Evolutionary conservation across 2,329 filamentous ascomycete genomes (phyloP).

Genomic region (Aspergillus ochraceoroseus): DNA sequence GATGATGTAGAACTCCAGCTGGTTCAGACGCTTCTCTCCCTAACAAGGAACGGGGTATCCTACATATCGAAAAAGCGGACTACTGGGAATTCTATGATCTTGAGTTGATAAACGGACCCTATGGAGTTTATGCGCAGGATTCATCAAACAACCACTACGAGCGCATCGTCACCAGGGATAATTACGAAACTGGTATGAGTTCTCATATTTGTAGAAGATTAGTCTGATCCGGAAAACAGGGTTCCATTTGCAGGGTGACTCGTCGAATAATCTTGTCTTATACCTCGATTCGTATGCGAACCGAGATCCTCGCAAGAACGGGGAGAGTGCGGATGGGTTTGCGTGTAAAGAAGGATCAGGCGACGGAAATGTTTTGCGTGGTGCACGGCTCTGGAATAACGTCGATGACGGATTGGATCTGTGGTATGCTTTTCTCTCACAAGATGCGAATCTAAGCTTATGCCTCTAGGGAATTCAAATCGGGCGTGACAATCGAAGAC

Average conservation of each 20-base stretch:
- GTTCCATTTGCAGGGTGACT: slow-evolving; percentile 16
- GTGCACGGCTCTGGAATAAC: slow-evolving; percentile 19
- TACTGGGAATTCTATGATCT: slow-evolving; percentile 21
- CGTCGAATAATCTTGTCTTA: slow-evolving; percentile 16
- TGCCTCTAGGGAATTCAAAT: slow-evolving; percentile 19
- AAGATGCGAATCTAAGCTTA: neutral
- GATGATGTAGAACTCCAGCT: slow-evolving; percentile 16
- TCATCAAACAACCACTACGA: slow-evolving; percentile 21
- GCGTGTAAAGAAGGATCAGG: slow-evolving; percentile 20
- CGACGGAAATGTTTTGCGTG: slow-evolving; percentile 16
- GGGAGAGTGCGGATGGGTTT: slow-evolving; percentile 20
- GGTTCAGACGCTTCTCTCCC: slow-evolving; percentile 10
- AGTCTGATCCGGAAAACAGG: slow-evolving; percentile 5
- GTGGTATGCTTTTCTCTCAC: slow-evolving; percentile 9
- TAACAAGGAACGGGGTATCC: slow-evolving; percentile 16
- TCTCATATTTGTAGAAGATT: neutral
- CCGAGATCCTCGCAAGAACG: slow-evolving; percentile 20
- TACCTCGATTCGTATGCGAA: slow-evolving; percentile 21
- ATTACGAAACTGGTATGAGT: slow-evolving; percentile 17
- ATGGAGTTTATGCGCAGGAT: slow-evolving; percentile 19
- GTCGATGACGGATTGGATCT: slow-evolving; percentile 20
- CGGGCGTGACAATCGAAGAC: slow-evolving; percentile 18
- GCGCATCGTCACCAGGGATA: slow-evolving; percentile 15
- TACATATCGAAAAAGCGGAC: slow-evolving; percentile 18
- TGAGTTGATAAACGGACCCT: slow-evolving; percentile 18